These are phyloP conservation scores for Chaetomium strumarium DNA, from an alignment of 2,329 filamentous ascomycete genomes.

Conservation along the genomic window DNA sequence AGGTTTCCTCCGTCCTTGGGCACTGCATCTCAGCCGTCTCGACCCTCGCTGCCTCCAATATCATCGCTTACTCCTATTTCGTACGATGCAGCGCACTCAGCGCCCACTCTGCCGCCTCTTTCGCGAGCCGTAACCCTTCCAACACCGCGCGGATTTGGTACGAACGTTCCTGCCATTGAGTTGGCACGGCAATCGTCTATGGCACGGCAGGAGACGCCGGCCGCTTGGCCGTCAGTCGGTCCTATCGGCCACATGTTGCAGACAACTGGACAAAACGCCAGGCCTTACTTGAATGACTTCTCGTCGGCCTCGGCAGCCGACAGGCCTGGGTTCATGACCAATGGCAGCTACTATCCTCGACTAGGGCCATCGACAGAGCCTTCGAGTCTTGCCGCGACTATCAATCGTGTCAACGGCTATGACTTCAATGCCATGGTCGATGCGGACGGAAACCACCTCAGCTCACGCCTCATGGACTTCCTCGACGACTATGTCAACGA, in stretches of 20 bases:
- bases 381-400: conserved; percentile 30
- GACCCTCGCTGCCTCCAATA: neutral
- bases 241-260: neutral
- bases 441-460: conserved; percentile 33
- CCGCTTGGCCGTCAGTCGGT: conserved; percentile 1
- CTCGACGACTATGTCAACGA: conserved; percentile 35
- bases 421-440: conserved; percentile 35
- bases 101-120: neutral
- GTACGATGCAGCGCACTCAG: neutral
- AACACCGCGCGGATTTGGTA: neutral
- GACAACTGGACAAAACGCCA: neutral
- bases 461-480: conserved; percentile 29
- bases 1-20: neutral
- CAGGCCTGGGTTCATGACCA: conserved; percentile 18
- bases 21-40: neutral
- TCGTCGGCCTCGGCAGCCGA: neutral
- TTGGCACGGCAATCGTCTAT: conserved; percentile 19
- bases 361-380: neutral
- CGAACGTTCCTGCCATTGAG: conserved; percentile 16
- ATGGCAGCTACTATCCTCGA: conserved; percentile 18
- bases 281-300: neutral
- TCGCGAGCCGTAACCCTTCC: neutral
- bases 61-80: neutral
- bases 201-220: conserved; percentile 8
- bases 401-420: conserved; percentile 34